Evolutionary conservation across 163 green algal genomes (phyloP).

Genomic region (Trebouxiophyceae sp.): DNA sequence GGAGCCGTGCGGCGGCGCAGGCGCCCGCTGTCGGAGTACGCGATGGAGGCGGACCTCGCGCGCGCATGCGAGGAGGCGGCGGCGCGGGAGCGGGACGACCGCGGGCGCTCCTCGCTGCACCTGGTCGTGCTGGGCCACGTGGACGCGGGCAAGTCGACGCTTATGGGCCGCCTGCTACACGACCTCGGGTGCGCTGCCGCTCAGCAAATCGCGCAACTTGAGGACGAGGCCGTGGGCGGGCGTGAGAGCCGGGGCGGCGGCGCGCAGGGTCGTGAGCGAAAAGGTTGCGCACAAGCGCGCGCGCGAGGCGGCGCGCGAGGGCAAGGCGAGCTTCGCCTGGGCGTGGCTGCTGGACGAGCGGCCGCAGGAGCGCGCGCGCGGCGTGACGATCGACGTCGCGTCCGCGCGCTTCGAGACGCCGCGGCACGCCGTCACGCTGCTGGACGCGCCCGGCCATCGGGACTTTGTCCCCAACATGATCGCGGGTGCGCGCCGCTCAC

Average conservation of each 20-base stretch:
- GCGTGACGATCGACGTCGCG: conserved; percentile 93
- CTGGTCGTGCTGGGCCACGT: conserved; percentile 93
- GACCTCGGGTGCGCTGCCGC: conserved; percentile 42
- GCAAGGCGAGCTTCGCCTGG: conserved; percentile 88
- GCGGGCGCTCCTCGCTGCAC: conserved; percentile 43
- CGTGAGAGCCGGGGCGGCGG: no score
- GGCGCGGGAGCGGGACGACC: not conserved
- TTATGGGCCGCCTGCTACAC: conserved; percentile 79
- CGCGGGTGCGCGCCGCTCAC: conserved; percentile 27
- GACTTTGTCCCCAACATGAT: conserved; percentile 99
- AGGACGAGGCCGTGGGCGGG: no score
- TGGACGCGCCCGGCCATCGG: conserved; percentile 91
- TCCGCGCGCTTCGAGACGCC: conserved; percentile 56
- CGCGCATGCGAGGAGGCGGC: conserved; percentile 24
- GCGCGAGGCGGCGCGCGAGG: conserved; percentile 58
- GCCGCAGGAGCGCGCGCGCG: conserved; percentile 79
- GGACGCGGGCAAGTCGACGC: conserved; percentile 91
- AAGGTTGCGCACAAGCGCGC: conserved; percentile 57
- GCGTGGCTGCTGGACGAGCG: conserved; percentile 93
- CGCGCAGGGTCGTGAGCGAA: conserved; percentile 15
- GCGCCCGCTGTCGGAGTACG: conserved; percentile 31
- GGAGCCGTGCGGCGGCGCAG: no score
- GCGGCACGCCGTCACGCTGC: conserved; percentile 60
- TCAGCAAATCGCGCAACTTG: not conserved
- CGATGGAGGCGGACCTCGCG: conserved; percentile 41